Conservation (phyloP, 139 green algal species). For the Volvox africanus region DNA sequence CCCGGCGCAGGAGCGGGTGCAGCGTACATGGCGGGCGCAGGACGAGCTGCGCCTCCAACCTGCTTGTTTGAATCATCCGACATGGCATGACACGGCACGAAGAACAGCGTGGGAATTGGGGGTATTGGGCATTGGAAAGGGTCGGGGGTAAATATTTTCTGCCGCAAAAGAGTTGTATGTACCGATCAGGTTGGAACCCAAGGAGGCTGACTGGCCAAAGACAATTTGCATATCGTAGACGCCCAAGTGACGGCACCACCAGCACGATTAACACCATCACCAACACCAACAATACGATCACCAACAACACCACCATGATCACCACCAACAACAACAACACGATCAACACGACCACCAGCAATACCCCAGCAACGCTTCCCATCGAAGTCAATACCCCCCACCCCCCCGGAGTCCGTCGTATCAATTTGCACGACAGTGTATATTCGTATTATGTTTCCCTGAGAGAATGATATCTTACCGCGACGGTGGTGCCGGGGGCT, state of each 20-base stretch:
- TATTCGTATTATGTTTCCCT: neutral
- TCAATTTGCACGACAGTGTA: no score
- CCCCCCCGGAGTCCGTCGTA: no score
- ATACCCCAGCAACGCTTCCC: neutral
- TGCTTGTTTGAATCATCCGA: neutral
- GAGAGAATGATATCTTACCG: neutral
- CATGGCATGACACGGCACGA: neutral
- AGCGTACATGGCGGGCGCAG: neutral
- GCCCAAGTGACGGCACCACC: no score
- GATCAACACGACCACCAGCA: neutral
- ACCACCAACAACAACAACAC: neutral
- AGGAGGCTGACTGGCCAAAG: no score
- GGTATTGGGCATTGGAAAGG: neutral
- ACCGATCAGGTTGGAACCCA: no score
- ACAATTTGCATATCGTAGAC: no score
- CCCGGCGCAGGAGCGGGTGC: neutral
- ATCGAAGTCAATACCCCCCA: neutral
- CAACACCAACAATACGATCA: no score
- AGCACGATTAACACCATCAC: no score
- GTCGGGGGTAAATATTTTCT: no score
- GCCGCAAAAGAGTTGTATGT: no score
- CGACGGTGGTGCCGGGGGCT: constrained; percentile 14
- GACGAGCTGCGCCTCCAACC: neutral
- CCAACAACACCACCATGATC: no score
- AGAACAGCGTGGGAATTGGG: neutral